phyloP scores from a whole-genome alignment of 192 early-diverging fungal genomes.

The Allomyces macrogynus region DNA sequence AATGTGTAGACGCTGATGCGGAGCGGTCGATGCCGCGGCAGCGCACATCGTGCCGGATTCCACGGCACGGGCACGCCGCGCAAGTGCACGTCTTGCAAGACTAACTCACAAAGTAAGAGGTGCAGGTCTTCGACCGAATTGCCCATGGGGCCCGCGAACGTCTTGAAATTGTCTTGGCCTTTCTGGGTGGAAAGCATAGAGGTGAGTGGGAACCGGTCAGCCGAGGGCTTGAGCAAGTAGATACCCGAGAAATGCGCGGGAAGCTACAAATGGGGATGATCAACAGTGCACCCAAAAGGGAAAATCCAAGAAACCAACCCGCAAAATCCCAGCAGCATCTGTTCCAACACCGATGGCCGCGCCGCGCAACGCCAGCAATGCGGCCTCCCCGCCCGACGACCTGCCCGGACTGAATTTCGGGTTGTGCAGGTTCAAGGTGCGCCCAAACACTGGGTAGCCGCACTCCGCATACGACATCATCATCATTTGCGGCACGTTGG shows the following conservation, averaged over 20 bases:
- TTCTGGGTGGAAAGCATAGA: background rate
- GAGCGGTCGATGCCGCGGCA: no score
- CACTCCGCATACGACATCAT: constrained; percentile 1
- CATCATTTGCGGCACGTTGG: constrained; percentile 3
- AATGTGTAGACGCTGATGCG: no score
- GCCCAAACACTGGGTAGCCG: constrained; percentile 3
- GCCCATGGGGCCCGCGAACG: no score
- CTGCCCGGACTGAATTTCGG: constrained; percentile 1
- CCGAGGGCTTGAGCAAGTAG: constrained; percentile 1
- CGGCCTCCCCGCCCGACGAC: constrained; percentile 4
- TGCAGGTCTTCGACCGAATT: no score
- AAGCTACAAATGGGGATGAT: background rate
- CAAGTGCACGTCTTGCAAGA: no score
- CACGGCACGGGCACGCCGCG: no score
- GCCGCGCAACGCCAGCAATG: background rate
- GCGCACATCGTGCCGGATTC: no score
- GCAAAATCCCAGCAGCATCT: constrained; percentile 3
- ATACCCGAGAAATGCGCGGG: constrained; percentile 2
- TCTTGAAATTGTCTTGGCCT: background rate
- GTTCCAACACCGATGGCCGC: constrained; percentile 2
- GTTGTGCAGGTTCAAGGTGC: constrained; percentile 3
- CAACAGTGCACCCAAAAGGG: no score
- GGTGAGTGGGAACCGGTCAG: background rate
- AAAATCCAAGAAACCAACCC: background rate
- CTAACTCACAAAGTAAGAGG: no score